Base-by-base conservation (phyloP, 768 basidiomycete genomes). In the Pleurotus ostreatus region DNA sequence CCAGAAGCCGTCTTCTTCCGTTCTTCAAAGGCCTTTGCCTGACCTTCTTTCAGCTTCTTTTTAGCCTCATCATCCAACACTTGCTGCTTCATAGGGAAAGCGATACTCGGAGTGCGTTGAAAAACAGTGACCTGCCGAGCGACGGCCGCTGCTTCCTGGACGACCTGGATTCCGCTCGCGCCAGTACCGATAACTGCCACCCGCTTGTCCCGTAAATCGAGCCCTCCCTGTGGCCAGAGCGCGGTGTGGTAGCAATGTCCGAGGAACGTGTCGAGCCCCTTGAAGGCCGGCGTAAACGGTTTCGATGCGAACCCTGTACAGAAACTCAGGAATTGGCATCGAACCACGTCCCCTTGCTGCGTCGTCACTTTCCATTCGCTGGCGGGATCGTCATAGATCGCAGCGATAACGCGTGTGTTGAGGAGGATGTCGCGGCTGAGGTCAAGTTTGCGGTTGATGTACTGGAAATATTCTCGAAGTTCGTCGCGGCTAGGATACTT, bases 71-170 rank as follows among this genome's bases (percentile, higher is more conserved):
- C 9, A 75, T 78, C 1, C 88, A 94, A 48, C 90, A 85, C 57
- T 74, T 70, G 9, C 68, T 92, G 18, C 70, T 76, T 6, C 86
- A 79, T 63, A 84, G 81, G 0, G 61, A 71, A 25, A 72, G 79
- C 55, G 49, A 75, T 3, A 76, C 82, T 51, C 83, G 81, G 30
- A 72, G 68, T 45, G 4, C 68, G 66, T 40, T 69, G 68, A 61
- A 69, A 69, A 12, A 67, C 65, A 5, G 65, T 66, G 22, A 67
- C 60, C 40, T 66, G 60, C 1, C 53, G 39, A 1, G 62, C 62
- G 11, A 61, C 37, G 5, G 61, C 58, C 2, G 65, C 66, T 4
- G 57, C 55, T 48, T 61, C 63, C 45, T 68, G 66, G 22, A 66
- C 60, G 2, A 68, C 49, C 38, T 68, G 66, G 13, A 68, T 66